Evolutionary conservation across 495 filamentous ascomycete genomes (phyloP), one percentile per base, ranked within the genome.

Genomic region (Podospora appendiculata): DNA sequence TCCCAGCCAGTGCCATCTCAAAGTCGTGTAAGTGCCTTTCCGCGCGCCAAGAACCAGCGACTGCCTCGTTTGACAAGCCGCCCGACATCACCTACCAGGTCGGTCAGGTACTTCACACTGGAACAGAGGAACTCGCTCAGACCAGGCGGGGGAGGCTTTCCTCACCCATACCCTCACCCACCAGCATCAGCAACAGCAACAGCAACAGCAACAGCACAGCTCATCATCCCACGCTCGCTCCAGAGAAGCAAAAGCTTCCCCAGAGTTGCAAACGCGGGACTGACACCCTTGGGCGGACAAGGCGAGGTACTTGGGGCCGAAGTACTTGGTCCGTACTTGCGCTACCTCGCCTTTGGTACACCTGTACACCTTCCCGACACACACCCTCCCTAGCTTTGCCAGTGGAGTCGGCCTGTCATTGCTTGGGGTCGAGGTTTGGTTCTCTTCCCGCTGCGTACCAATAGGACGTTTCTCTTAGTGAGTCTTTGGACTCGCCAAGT

Each of bases 391-490:
- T 55, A n/a, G 45, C 57, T 51, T 45, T 48, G 32, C 45, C 12
- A 18, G 57, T 52, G 51, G 52, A 55, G 60, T 56, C 54, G 47
- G 44, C 52, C 58, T 53, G 60, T 61, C 65, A 60, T 62, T 53
- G 43, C 48, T 16, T 36, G 47, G 54, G 45, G 54, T 40, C 50
- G 35, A 48, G 18, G 38, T 58, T 32, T 45, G 41, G 16, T 46
- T 25, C 34, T 52, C 42, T 53, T 19, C 39, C 51, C 40, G 18
- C 43, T 11, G 36, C 35, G 51, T 39, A 32, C 65, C 65, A 68
- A 68, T 68, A 40, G 55, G 63, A 56, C 51, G 33, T 49, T 46
- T 58, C 41, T 53, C 47, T 57, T 41, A 56, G 57, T 67, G 59
- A 61, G 46, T 34, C 44, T 58, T 64, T 60, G 50, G 39, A 54